A percentile compares a stretch with the other conserved stretches of the same genome.
Conservation (phyloP, 257 asterid genomes). For the Eustoma russellianum region DNA sequence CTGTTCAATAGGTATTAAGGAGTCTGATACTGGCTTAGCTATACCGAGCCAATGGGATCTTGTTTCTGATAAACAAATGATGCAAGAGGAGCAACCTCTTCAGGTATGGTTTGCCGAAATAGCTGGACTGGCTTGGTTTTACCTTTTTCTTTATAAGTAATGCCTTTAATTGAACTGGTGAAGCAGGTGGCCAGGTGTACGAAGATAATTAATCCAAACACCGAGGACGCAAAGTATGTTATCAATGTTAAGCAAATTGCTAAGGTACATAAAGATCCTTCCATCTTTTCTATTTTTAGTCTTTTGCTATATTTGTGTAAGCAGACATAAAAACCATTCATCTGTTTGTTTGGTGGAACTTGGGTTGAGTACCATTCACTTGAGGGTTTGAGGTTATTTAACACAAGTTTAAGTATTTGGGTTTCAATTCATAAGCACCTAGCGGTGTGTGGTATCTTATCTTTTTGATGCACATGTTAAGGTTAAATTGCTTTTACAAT, state of each 20-base stretch:
- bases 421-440: too few relatives aligned
- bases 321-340: too few relatives aligned
- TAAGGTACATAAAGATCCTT: conserved; percentile 22
- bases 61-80: conserved; percentile 94
- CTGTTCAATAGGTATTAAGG: conserved; percentile 52
- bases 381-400: not conserved
- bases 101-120: conserved; percentile 32
- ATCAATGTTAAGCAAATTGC: conserved; percentile 78
- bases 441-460: too few relatives aligned
- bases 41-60: conserved; percentile 98
- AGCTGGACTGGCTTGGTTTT: not conserved
- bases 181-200: conserved; percentile 83
- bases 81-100: conserved; percentile 96
- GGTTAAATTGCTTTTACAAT: too few relatives aligned
- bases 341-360: too few relatives aligned
- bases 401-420: too few relatives aligned
- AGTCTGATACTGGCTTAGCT: conserved; percentile 91
- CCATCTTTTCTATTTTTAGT: not conserved
- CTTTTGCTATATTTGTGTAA: not conserved
- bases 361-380: not conserved
- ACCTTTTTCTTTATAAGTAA: not conserved
- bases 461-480: too few relatives aligned
- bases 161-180: conserved; percentile 1
- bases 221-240: conserved; percentile 72
- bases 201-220: conserved; percentile 75